phyloP scores from a whole-genome alignment of 192 early-diverging fungal species.

The Backusella liffmaniae region DNA sequence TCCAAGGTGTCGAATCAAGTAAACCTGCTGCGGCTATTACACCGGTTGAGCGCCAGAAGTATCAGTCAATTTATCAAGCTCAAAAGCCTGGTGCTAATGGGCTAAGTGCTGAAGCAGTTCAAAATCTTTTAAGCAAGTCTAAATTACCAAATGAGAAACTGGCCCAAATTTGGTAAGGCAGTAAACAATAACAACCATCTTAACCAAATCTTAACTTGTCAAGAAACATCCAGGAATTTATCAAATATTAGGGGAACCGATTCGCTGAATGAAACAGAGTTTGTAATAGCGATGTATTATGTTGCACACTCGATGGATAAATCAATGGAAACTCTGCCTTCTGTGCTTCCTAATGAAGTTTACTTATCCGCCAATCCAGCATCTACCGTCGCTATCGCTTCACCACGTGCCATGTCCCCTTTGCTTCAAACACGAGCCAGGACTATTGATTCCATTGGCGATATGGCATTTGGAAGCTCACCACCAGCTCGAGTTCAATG shows the following conservation, averaged over 20 bases:
- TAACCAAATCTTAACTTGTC: not conserved
- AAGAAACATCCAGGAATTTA: conserved; percentile 49
- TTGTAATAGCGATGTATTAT: conserved; percentile 89
- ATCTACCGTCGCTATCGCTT: conserved; percentile 5
- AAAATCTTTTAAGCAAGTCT: conserved; percentile 77
- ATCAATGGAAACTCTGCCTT: conserved; percentile 62
- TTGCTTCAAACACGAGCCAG: conserved; percentile 15
- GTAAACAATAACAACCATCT: not conserved
- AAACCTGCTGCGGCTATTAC: conserved; percentile 1
- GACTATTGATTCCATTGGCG: conserved; percentile 25
- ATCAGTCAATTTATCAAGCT: conserved; percentile 23
- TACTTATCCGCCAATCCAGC: conserved; percentile 44
- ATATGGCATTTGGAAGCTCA: conserved; percentile 12
- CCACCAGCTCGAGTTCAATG: conserved; percentile 37
- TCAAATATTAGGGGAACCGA: conserved; percentile 74
- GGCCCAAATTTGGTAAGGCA: conserved; percentile 74
- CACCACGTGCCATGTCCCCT: conserved; percentile 12
- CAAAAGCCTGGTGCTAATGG: conserved; percentile 21
- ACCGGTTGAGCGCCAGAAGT: conserved; percentile 27
- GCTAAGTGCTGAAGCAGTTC: conserved; percentile 54
- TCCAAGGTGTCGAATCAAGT: conserved; percentile 8
- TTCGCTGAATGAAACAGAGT: conserved; percentile 76
- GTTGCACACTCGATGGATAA: conserved; percentile 79
- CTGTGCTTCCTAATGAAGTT: conserved; percentile 58
- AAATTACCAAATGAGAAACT: conserved; percentile 76